Evolutionary conservation across 345 rosid species (phyloP), one percentile per base, ranked within the genome.

Genomic region (Kandelia obovata): DNA sequence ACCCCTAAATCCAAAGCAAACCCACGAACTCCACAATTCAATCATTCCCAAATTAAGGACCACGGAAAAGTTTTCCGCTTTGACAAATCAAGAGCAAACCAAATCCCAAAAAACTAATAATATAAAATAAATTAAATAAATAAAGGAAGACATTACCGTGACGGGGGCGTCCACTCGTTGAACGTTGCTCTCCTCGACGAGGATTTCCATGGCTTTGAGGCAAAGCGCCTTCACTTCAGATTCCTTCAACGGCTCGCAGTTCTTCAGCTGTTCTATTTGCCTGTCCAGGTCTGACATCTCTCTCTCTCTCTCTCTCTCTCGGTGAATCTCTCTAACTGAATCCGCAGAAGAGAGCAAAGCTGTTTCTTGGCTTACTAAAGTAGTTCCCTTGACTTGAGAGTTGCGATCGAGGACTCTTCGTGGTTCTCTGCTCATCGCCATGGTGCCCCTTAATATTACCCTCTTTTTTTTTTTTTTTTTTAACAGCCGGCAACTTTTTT

Each of bases 111-210:
- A 53, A 0, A 51, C 16, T 6, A 19, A 21, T 21, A 21, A 21
- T 21, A 21, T 21, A 21, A 21, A 23, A 35, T 53, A 26, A 47
- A 27, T 0, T 27, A 10, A 28, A 19, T 53, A 0, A 51, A 1
- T 30, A 5, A 43, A 5, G 49, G 27, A 35, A 27, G 16, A 6
- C 68, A 78, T 72, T 60, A 96, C 97, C 66, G 99, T 92, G 80
- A 96, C 96, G 62, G 99, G 98, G 58, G 99, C 95, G 65, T 96
- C 98, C 15, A 96, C 96, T 49, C 97, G 87, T 65, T 96, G 97
- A 64, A 96, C 99, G 82, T 96, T 96, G 81, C 98, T 89, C 79
- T 92, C 98, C 77, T 96, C 98, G 51, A 96, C 92, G 57, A 96
- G 97, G 62, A 96, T 89, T 73, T 96, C 97, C 90, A 85, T 90